Percentiles rank a stretch among this genome's conserved stretches.
Evolutionary conservation across 768 basidiomycete genomes (phyloP).

Genomic region (Agaricus bisporus): DNA sequence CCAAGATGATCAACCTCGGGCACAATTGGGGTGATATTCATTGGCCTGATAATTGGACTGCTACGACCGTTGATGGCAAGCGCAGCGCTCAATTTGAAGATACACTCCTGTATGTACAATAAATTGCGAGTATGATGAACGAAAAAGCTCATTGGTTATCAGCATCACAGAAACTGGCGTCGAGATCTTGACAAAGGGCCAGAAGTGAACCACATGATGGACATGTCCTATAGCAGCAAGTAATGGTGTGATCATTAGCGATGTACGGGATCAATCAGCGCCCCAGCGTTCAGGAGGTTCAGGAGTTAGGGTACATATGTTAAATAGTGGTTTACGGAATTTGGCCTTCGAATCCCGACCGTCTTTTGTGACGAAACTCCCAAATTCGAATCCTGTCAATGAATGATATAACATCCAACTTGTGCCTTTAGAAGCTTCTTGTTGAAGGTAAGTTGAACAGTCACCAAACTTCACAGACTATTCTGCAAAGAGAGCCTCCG

Average conservation of each 20-base stretch:
- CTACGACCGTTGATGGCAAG: slow-evolving; percentile 87
- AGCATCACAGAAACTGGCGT: slow-evolving; percentile 91
- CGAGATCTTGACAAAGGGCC: slow-evolving; percentile 63
- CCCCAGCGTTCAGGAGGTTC: no score
- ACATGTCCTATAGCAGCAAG: neutral
- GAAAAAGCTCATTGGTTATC: slow-evolving; percentile 8
- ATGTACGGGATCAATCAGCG: neutral
- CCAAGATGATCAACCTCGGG: slow-evolving; percentile 89
- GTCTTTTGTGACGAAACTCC: slow-evolving; percentile 37
- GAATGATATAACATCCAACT: no score
- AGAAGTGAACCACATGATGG: neutral
- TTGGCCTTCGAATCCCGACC: neutral
- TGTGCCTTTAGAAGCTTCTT: no score
- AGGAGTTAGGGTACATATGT: neutral
- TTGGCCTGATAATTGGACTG: slow-evolving; percentile 97
- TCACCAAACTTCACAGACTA: no score
- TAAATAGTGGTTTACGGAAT: neutral
- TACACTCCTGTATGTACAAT: slow-evolving; percentile 72
- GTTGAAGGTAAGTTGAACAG: no score
- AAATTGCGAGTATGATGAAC: neutral
- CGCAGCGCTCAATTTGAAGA: slow-evolving; percentile 97
- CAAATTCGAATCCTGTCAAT: slow-evolving; percentile 47
- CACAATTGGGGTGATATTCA: slow-evolving; percentile 69
- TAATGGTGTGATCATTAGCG: neutral
- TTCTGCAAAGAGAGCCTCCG: neutral